phyloP scores from a whole-genome alignment of 257 asterid genomes.

The Capsicum baccatum region DNA sequence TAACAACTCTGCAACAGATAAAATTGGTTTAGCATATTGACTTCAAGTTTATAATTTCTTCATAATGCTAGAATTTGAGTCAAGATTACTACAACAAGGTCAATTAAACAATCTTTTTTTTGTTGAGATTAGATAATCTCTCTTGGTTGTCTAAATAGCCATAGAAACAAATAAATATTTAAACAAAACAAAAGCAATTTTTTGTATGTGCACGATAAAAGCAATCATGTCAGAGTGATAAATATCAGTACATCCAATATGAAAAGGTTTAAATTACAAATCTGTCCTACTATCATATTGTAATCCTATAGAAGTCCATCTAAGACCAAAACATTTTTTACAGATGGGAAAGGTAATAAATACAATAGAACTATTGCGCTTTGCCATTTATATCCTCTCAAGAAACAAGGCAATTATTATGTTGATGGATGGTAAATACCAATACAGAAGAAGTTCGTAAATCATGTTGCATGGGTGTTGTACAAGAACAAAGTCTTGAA shows the following conservation, averaged over 20 bases:
- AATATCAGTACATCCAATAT: conserved; percentile 15
- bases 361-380: background rate
- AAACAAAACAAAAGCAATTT: background rate
- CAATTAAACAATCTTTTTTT: background rate
- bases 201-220: background rate
- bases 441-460: background rate
- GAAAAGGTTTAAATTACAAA: conserved; percentile 10
- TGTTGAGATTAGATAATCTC: background rate
- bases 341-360: background rate
- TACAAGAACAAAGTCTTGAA: conserved; percentile 15
- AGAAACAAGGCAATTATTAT: background rate
- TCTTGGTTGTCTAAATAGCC: conserved; percentile 20
- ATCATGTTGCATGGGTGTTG: conserved; percentile 4
- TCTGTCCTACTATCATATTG: background rate
- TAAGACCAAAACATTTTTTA: background rate
- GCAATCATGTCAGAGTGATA: background rate
- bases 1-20: conserved; percentile 77
- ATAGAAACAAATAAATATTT: background rate
- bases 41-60: background rate
- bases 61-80: background rate
- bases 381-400: background rate
- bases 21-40: conserved; percentile 28
- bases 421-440: background rate
- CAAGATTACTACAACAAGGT: conserved; percentile 19
- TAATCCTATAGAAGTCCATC: background rate